Evolutionary conservation across 2,329 filamentous ascomycete species (phyloP).

Genomic region (Hymenoscyphus repandus): DNA sequence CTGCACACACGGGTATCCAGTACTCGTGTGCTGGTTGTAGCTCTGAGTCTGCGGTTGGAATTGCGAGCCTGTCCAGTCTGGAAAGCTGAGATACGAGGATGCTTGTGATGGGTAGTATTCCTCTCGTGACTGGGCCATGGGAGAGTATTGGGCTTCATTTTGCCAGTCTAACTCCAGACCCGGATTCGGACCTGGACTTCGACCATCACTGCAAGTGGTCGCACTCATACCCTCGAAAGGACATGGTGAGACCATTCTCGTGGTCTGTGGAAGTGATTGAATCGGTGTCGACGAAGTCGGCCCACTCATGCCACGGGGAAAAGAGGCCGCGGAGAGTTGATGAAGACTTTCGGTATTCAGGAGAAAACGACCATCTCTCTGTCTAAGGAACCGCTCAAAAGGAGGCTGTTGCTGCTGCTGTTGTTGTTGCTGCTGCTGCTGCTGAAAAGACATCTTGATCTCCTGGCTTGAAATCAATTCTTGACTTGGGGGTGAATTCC

Average conservation of each 20-base stretch:
- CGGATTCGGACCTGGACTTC: constrained; percentile 21
- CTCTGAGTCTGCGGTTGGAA: background rate
- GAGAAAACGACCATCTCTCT: constrained; percentile 11
- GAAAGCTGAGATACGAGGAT: constrained; percentile 9
- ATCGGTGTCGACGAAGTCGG: constrained; percentile 12
- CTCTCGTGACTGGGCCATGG: constrained; percentile 7
- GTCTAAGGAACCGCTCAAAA: constrained; percentile 20
- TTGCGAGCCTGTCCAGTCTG: constrained; percentile 2
- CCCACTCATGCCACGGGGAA: background rate
- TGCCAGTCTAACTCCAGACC: constrained; percentile 17
- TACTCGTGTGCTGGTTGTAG: constrained; percentile 1
- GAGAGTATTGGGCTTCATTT: constrained; percentile 16
- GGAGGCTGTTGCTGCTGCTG: constrained; percentile 15
- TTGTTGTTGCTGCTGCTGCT: constrained; percentile 15
- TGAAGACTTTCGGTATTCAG: constrained; percentile 12
- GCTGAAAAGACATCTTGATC: constrained; percentile 2
- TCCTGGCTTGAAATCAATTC: background rate
- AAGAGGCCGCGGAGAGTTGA: constrained; percentile 1
- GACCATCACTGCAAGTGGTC: constrained; percentile 16
- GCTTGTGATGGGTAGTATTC: constrained; percentile 7
- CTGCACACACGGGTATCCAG: constrained; percentile 18
- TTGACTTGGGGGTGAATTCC: constrained; percentile 3
- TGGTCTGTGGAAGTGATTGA: constrained; percentile 14
- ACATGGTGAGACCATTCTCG: constrained; percentile 21
- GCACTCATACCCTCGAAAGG: constrained; percentile 23